phyloP scores from a whole-genome alignment of 257 asterid genomes.

The Prunella vulgaris region DNA sequence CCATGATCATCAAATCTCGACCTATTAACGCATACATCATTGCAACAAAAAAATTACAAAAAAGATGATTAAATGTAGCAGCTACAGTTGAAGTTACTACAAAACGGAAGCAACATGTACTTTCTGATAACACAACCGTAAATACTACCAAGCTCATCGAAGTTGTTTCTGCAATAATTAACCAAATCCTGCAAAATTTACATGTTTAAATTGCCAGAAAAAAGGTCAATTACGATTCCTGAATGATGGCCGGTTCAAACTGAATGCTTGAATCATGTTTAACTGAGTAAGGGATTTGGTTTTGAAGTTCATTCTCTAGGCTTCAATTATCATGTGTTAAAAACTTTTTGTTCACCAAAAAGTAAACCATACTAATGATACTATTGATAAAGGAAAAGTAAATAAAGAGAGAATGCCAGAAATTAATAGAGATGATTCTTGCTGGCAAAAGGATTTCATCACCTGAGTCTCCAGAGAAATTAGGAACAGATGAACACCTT shows the following conservation, averaged over 20 bases:
- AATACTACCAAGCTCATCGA: not conserved
- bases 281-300: not conserved
- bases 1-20: slow-evolving; percentile 43
- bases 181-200: not conserved
- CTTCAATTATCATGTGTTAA: not conserved
- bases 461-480: not conserved
- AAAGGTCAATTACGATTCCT: too few relatives aligned
- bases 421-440: not conserved
- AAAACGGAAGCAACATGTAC: not conserved
- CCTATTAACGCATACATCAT: slow-evolving; percentile 33
- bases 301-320: not conserved
- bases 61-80: slow-evolving; percentile 10
- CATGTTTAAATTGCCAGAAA: not conserved
- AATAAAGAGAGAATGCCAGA: not conserved
- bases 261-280: not conserved
- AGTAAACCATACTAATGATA: not conserved
- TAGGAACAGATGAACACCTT: not conserved
- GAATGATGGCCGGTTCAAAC: slow-evolving; percentile 7
- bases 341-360: not conserved
- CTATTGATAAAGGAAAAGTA: not conserved
- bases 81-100: slow-evolving; percentile 9
- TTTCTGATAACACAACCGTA: not conserved
- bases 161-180: not conserved
- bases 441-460: not conserved
- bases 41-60: slow-evolving; percentile 9